A percentile compares a stretch with the other conserved stretches of the same genome.
Evolutionary conservation across 129 eudicot species (phyloP).

Genomic region (Ambrosia trifida): DNA sequence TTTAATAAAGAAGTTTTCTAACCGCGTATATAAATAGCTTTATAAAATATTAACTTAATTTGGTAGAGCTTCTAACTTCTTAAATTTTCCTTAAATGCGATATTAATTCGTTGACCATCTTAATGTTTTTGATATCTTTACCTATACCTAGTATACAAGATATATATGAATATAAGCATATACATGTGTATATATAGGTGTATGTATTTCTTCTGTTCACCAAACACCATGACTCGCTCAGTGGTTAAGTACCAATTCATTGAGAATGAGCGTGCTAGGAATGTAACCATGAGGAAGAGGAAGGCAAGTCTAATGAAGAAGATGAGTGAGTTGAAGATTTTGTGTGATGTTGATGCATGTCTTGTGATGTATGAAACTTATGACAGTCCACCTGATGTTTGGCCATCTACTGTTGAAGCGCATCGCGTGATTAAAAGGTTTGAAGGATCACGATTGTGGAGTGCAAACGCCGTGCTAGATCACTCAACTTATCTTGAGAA

Average conservation of each 20-base stretch:
- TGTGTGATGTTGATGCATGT: constrained; percentile 33
- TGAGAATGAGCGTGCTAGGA: constrained; percentile 13
- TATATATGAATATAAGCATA: constrained; percentile 2
- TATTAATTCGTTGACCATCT: constrained; percentile 24
- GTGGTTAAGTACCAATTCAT: constrained; percentile 23
- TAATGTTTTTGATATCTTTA: constrained; percentile 14
- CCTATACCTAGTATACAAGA: neutral
- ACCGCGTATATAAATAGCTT: constrained; percentile 9
- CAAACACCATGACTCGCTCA: constrained; percentile 35
- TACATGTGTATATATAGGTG: constrained; percentile 10
- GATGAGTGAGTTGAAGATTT: constrained; percentile 12
- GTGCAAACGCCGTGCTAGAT: constrained; percentile 12
- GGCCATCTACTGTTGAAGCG: constrained; percentile 33
- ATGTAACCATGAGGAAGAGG: constrained; percentile 17
- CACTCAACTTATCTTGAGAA: constrained; percentile 15
- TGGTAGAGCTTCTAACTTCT: constrained; percentile 9
- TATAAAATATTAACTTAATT: constrained; percentile 11
- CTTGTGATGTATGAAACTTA: constrained; percentile 32
- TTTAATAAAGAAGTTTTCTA: neutral
- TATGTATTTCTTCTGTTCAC: neutral
- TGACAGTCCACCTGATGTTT: constrained; percentile 3
- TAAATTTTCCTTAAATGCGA: constrained; percentile 18
- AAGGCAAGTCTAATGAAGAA: constrained; percentile 23
- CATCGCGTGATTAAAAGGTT: constrained; percentile 14
- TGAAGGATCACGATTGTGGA: neutral